Base-by-base conservation (phyloP, 2,329 filamentous ascomycete genomes). In the Aspergillus proliferans region DNA sequence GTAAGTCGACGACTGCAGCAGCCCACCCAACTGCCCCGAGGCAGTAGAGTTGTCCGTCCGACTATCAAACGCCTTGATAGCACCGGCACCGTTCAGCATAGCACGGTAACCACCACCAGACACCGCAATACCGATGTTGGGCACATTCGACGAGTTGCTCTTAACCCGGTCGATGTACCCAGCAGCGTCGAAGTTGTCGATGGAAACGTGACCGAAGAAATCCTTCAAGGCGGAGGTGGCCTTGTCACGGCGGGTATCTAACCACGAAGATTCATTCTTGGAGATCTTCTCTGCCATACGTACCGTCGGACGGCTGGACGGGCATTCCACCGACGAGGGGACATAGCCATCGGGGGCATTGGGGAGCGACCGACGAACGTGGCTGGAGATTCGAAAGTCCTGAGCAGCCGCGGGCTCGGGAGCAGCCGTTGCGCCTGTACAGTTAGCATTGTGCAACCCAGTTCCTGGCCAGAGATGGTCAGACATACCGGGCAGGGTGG, bases 41-140 rank as follows among this genome's bases (percentile, higher is more conserved):
- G 63, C 70, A 0, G 82, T 85, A 1, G 83, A 75, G 52, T 82
- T 81, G 0, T 75, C 66, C 0, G 86, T 90, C 22, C 90, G 81
- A 58, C 71, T 80, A 66, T 95, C 90, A 56, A 89, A 91, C 1
- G 89, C 90, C 40, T 87, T 81, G 21, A 95, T 61, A 28, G 85
- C 86, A 55, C 90, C 90, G n/a, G 85, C 90, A 43, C 88, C 89
- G 64, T 87, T 92, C 74, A 92, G 75, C 73, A 94, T 76, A n/a
- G 90, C 89, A 53, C 90, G 79, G 67, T 93, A 95, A 36, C 90
- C 90, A 65, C 90, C 90, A 8, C 90, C 90, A 0, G 88, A 93
- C 40, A 87, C 75, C 8, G 89, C 87, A 55, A 95, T 81, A 14
- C 78, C 89, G 52, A 95, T 83, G 58, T 85, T 87, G 0, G 84